A percentile compares a stretch with the other conserved stretches of the same genome.
These are phyloP conservation scores for Leccinum fallax DNA, from an alignment of 1,284 basidiomycete genomes.

Conservation along the genomic window DNA sequence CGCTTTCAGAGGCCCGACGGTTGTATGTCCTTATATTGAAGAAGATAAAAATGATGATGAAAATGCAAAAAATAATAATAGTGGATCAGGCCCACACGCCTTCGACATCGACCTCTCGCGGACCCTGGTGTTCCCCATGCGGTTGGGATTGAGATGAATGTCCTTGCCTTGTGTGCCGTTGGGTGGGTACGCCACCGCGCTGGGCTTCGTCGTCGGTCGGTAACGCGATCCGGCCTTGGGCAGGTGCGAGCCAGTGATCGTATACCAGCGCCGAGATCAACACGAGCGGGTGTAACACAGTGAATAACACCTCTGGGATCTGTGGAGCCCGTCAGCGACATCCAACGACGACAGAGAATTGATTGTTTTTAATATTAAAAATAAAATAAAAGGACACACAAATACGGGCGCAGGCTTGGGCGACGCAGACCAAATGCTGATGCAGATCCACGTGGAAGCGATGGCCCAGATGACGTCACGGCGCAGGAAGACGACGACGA, in stretches of 20 bases:
- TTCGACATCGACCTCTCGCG: slow-evolving; percentile 40
- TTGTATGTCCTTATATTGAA: background rate
- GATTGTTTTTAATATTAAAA: background rate
- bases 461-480: slow-evolving; percentile 73
- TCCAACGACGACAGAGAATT: background rate
- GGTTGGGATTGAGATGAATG: slow-evolving; percentile 1
- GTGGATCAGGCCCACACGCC: slow-evolving; percentile 23
- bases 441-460: slow-evolving; percentile 69
- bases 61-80: background rate
- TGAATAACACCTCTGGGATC: slow-evolving; percentile 62
- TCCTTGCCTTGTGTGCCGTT: background rate
- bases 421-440: slow-evolving; percentile 59
- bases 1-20: background rate
- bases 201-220: slow-evolving; percentile 38
- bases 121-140: slow-evolving; percentile 13
- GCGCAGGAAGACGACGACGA: slow-evolving; percentile 54
- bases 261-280: slow-evolving; percentile 47
- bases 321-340: slow-evolving; percentile 26
- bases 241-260: slow-evolving; percentile 33
- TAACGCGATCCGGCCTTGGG: slow-evolving; percentile 45
- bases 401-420: slow-evolving; percentile 65
- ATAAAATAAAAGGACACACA: slow-evolving; percentile 44
- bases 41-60: background rate
- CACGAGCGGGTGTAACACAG: slow-evolving; percentile 58
- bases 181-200: background rate